Evolutionary conservation across 2,329 filamentous ascomycete genomes (phyloP).

Genomic region (Cladosporium sp.): DNA sequence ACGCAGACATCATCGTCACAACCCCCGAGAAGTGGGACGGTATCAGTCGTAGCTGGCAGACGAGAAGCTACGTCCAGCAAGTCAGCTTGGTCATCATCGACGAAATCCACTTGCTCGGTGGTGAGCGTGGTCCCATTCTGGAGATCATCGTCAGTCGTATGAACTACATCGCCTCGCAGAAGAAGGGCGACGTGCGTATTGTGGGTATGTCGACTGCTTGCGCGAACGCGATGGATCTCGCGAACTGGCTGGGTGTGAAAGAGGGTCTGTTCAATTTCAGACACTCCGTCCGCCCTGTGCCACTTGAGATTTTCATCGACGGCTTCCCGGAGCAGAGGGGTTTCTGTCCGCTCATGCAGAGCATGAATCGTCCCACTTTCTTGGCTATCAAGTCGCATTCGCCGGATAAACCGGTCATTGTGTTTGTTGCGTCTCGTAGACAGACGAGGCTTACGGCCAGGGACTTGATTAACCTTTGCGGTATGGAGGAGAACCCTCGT

Average conservation of each 20-base stretch:
- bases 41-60: conserved; percentile 98
- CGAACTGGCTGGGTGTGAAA: conserved; percentile 95
- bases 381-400: conserved; percentile 95
- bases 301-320: conserved; percentile 93
- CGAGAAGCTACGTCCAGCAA: conserved; percentile 89
- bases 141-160: conserved; percentile 92
- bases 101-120: conserved; percentile 95
- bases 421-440: conserved; percentile 92
- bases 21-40: conserved; percentile 99
- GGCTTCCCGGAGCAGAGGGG: conserved; percentile 93
- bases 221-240: conserved; percentile 90
- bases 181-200: conserved; percentile 80
- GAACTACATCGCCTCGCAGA: conserved; percentile 98
- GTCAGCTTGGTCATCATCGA: conserved; percentile 97
- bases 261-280: conserved; percentile 94
- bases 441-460: conserved; percentile 94
- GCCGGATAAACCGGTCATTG: conserved; percentile 94
- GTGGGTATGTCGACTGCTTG: conserved; percentile 99
- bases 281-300: conserved; percentile 93
- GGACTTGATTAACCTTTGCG: conserved; percentile 94
- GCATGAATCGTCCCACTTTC: conserved; percentile 97
- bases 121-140: conserved; percentile 92
- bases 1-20: conserved; percentile 96
- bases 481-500: conserved; percentile 96
- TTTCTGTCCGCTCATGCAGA: conserved; percentile 97